Base-by-base conservation (phyloP, 176 grass and related monocot species). In the Tillandsia fasciculata region DNA sequence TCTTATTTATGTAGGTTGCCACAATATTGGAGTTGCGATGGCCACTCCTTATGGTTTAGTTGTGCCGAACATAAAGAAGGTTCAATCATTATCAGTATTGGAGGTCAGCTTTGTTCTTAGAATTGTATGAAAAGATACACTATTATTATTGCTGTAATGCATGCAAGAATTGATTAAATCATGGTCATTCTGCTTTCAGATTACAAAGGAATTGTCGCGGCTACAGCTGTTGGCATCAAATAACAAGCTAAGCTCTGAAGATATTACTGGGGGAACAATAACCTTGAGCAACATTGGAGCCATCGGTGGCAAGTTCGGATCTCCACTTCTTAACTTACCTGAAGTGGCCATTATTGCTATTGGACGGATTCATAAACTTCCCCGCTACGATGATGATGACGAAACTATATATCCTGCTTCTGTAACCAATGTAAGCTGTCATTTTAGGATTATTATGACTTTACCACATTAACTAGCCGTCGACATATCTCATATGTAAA, bases 21-120 rank as follows among this genome's bases (percentile, higher is more conserved):
- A 97, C 48, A 97, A 97, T 64, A 87, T 97, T n/a, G 94, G 94
- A 24, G 77, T 97, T 75, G 94, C 94, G 3, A 92, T 97, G 94
- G 94, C 86, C 64, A 97, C 94, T 8, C 1, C 13, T 48, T 86
- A 97, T 74, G 94, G 94, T 78, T 83, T 97, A 79, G 94, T 97
- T 8, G 86, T 97, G 12, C 94, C 94, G 69, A 92, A 73, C 76
- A 87, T 97, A 59, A 97, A 97, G 86, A 87, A 80, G 74, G 94
- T 97, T 75, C 86, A 92, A 66, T 97, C 89, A 64, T 84, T 92
- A 47, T 87, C 86, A 50, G 72, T 97, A 83, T 70, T 97, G 72
- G 94, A 97, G 86, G 94, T 97, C 33, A 77, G 86, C 3, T 69
- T 11, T 47, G 72, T 63, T 18, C 27, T 3, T 18, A 27, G 24